phyloP scores from a whole-genome alignment of 805 yeast species.

The Candida tallmaniae region DNA sequence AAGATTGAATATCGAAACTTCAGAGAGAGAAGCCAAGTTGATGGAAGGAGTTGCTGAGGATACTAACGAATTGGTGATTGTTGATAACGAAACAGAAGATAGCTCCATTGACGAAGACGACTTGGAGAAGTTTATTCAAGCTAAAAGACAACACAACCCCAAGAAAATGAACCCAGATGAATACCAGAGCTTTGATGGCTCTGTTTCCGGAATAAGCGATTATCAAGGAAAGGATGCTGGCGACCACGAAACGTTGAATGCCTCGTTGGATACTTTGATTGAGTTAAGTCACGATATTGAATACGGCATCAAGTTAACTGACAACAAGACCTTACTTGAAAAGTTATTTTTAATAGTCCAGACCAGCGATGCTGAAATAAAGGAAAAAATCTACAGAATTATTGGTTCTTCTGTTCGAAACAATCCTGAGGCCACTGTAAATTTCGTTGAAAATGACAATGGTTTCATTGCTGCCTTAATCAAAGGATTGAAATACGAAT shows the following conservation, averaged over 20 bases:
- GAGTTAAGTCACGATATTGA: conserved; percentile 68
- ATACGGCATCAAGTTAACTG: conserved; percentile 48
- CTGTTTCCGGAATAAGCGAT: conserved; percentile 15
- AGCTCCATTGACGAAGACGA: not conserved
- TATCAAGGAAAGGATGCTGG: conserved; percentile 4
- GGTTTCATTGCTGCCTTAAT: conserved; percentile 13
- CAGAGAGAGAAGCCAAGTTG: conserved; percentile 63
- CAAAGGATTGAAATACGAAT: conserved; percentile 13
- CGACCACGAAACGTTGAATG: not conserved
- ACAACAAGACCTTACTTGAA: conserved; percentile 25
- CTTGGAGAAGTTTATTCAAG: not conserved
- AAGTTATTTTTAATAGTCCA: not conserved
- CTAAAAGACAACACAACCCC: not conserved
- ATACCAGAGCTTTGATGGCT: conserved; percentile 14
- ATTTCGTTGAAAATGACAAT: conserved; percentile 22
- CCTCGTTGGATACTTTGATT: conserved; percentile 40
- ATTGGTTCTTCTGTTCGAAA: conserved; percentile 70
- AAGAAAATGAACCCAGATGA: conserved; percentile 5
- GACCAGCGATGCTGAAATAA: not conserved
- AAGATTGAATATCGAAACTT: conserved; percentile 68
- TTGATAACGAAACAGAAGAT: not conserved
- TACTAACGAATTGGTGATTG: conserved; percentile 8
- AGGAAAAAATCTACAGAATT: conserved; percentile 54
- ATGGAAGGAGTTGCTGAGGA: conserved; percentile 25
- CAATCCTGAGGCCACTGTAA: conserved; percentile 56